phyloP scores from a whole-genome alignment of 2,329 filamentous ascomycete genomes.

The Thelonectria blattea region DNA sequence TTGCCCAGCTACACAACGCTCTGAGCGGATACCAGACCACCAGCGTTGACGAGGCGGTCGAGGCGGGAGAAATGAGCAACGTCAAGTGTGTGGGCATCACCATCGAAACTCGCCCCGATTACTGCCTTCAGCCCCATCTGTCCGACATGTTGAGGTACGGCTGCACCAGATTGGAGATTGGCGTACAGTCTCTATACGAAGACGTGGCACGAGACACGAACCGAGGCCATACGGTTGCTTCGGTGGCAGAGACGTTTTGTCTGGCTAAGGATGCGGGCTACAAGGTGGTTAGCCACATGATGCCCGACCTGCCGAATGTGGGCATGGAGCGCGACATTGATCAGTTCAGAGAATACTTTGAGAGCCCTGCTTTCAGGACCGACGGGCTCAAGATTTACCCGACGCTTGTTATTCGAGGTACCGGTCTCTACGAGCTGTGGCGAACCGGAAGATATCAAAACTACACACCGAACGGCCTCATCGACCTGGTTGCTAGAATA shows the following conservation, averaged over 20 bases:
- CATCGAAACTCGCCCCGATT: conserved; percentile 96
- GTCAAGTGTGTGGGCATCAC: conserved; percentile 98
- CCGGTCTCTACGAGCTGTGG: conserved; percentile 96
- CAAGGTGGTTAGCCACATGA: conserved; percentile 99
- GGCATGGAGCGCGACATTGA: conserved; percentile 98
- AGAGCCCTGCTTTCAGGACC: conserved; percentile 93
- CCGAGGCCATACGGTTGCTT: conserved; percentile 91
- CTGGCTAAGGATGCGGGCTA: conserved; percentile 98
- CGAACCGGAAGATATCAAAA: conserved; percentile 97
- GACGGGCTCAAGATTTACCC: conserved; percentile 98
- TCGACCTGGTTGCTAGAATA: conserved; percentile 96
- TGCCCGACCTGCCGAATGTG: conserved; percentile 97
- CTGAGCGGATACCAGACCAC: conserved; percentile 94
- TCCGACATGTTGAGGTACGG: conserved; percentile 98
- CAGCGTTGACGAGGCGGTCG: conserved; percentile 93
- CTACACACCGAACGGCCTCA: conserved; percentile 95
- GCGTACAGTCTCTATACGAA: conserved; percentile 96
- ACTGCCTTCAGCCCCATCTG: conserved; percentile 94
- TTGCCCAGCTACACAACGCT: conserved; percentile 94
- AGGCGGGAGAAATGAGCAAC: conserved; percentile 94
- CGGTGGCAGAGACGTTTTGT: conserved; percentile 95
- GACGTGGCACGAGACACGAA: conserved; percentile 99
- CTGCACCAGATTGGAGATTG: conserved; percentile 91
- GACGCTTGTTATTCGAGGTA: conserved; percentile 94
- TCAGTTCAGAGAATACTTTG: conserved; percentile 97